Evolutionary conservation across 768 basidiomycete species (phyloP).

Genomic region (Kwoniella sp.): DNA sequence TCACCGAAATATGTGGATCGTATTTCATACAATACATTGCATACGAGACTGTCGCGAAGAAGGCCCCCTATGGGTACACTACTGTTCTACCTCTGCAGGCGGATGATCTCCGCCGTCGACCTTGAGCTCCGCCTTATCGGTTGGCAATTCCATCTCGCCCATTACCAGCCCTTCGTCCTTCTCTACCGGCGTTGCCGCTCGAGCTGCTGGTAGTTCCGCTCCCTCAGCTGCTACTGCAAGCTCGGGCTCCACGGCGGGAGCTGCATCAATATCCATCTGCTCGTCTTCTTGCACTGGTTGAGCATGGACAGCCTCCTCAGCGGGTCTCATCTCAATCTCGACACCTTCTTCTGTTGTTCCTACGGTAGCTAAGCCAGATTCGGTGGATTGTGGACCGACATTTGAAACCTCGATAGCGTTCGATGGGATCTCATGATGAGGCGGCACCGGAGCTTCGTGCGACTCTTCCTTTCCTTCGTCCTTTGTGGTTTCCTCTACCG

Average conservation of each 20-base stretch:
- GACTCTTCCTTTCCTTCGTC: slow-evolving; percentile 2
- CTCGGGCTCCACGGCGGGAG: slow-evolving; percentile 18
- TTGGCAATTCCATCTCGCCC: slow-evolving; percentile 35
- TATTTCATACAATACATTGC: too few relatives aligned
- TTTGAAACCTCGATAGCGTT: slow-evolving; percentile 45
- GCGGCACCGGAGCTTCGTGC: slow-evolving; percentile 12
- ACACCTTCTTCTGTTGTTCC: slow-evolving; percentile 23
- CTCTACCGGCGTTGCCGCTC: slow-evolving; percentile 5
- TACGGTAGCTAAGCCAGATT: slow-evolving; percentile 32
- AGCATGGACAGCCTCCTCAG: slow-evolving; percentile 6
- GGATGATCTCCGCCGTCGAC: slow-evolving; percentile 30
- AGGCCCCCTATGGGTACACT: too few relatives aligned
- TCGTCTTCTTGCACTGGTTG: slow-evolving; percentile 22
- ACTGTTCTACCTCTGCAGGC: slow-evolving; percentile 17
- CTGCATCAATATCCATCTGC: slow-evolving; percentile 34
- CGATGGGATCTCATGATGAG: slow-evolving; percentile 28
- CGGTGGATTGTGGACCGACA: slow-evolving; percentile 27
- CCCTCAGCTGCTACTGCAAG: not conserved
- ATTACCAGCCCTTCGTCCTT: slow-evolving; percentile 34
- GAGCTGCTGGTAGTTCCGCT: not conserved
- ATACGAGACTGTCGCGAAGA: too few relatives aligned
- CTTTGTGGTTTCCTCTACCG: slow-evolving; percentile 5
- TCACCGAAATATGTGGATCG: too few relatives aligned
- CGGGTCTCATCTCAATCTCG: slow-evolving; percentile 26
- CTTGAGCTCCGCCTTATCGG: slow-evolving; percentile 15